A percentile compares a stretch with the other conserved stretches of the same genome.
phyloP scores from a whole-genome alignment of 768 basidiomycete genomes.

The Dendrothele bispora region DNA sequence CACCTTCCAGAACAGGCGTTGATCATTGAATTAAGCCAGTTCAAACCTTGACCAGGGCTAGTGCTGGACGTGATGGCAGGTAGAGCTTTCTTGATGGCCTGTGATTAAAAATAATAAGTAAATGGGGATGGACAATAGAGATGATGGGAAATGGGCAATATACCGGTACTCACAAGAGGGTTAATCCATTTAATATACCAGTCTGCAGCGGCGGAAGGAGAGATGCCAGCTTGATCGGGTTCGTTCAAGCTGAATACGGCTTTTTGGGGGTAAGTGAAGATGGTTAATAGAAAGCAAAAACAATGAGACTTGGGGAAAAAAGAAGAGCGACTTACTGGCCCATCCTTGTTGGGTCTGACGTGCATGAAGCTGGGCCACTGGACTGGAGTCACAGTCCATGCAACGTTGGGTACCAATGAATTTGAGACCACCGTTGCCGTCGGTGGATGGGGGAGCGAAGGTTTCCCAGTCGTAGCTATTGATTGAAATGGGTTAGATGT shows the following conservation, averaged over 20 bases:
- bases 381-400: constrained; percentile 35
- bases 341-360: constrained; percentile 32
- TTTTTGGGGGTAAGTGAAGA: too few relatives aligned
- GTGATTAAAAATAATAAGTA: too few relatives aligned
- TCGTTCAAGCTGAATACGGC: constrained; percentile 37
- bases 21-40: constrained; percentile 35
- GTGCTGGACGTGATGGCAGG: constrained; percentile 35
- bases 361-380: constrained; percentile 26
- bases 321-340: constrained; percentile 23
- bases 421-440: constrained; percentile 33
- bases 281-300: too few relatives aligned
- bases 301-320: background rate
- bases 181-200: too few relatives aligned
- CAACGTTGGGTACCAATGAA: constrained; percentile 42
- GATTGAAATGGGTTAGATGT: background rate
- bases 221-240: too few relatives aligned
- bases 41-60: constrained; percentile 29
- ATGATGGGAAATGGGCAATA: too few relatives aligned
- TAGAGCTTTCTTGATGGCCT: constrained; percentile 38
- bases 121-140: too few relatives aligned
- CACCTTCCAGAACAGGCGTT: constrained; percentile 33
- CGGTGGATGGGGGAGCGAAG: constrained; percentile 29
- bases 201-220: too few relatives aligned
- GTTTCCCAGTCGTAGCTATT: constrained; percentile 39
- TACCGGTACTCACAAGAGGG: too few relatives aligned